phyloP scores from a whole-genome alignment of 2,329 filamentous ascomycete species.

The Bipolaris sorokiniana region DNA sequence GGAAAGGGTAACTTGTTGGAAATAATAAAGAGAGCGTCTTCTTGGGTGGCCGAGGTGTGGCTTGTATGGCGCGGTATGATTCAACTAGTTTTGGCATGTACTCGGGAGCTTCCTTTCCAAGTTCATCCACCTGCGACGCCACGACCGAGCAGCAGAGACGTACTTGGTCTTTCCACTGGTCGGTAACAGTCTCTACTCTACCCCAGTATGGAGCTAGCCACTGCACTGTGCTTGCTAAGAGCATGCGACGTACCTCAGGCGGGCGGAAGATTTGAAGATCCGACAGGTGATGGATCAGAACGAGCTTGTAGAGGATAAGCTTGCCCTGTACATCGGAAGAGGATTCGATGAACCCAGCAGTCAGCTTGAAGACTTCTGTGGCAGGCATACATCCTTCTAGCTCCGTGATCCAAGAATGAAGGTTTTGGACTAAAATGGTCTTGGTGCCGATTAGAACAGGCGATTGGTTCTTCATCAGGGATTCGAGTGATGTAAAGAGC shows the following conservation, averaged over 20 bases:
- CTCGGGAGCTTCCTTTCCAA: conserved; percentile 81
- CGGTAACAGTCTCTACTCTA: conserved; percentile 70
- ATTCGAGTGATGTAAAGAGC: conserved; percentile 89
- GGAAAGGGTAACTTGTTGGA: conserved; percentile 88
- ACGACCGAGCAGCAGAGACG: conserved; percentile 92
- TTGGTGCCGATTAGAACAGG: conserved; percentile 91
- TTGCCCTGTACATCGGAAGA: conserved; percentile 88
- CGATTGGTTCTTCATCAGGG: conserved; percentile 84
- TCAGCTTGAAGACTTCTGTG: conserved; percentile 87
- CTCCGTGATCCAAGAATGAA: conserved; percentile 97
- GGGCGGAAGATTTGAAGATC: conserved; percentile 80
- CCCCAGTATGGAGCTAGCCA: conserved; percentile 98
- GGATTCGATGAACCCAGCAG: conserved; percentile 92
- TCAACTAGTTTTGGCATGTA: conserved; percentile 91
- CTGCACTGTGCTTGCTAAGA: conserved; percentile 80
- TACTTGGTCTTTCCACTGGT: conserved; percentile 92
- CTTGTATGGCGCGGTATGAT: conserved; percentile 80
- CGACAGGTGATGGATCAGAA: conserved; percentile 91
- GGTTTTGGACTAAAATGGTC: conserved; percentile 92
- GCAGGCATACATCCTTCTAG: conserved; percentile 75
- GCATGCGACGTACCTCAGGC: conserved; percentile 73
- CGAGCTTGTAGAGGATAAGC: conserved; percentile 86
- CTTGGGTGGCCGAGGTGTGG: conserved; percentile 65
- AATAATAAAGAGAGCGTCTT: conserved; percentile 82
- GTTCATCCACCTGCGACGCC: conserved; percentile 79